A percentile compares a stretch with the other conserved stretches of the same genome.
Conservation (phyloP, 1,284 basidiomycete genomes). For the Tilletia indica region DNA sequence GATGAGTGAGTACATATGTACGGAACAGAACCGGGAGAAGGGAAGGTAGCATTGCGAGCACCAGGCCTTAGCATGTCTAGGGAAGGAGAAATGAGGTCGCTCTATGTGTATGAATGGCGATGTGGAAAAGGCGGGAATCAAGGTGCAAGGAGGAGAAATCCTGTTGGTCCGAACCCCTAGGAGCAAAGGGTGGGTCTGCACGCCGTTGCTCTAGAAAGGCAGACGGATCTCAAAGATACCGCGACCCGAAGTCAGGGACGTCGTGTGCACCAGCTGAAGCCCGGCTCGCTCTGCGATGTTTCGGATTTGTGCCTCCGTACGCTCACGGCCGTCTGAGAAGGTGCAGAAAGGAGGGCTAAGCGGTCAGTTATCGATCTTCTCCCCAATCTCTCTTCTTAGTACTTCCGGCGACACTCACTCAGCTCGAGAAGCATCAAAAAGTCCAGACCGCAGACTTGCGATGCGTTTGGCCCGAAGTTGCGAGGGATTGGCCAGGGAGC, state of each 20-base stretch:
- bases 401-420: not conserved
- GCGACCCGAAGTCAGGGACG: constrained; percentile 1
- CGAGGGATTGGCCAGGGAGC: constrained; percentile 11
- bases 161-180: too few species aligned
- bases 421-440: not conserved
- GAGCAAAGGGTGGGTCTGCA: not conserved
- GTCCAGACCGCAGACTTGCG: constrained; percentile 11
- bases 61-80: too few species aligned
- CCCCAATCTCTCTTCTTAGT: too few species aligned
- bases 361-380: not conserved
- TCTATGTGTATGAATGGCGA: too few species aligned
- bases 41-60: too few species aligned
- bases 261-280: constrained; percentile 6
- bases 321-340: constrained; percentile 2
- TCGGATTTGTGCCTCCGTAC: constrained; percentile 5
- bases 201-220: not conserved
- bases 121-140: too few species aligned
- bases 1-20: too few species aligned
- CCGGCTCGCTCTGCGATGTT: not conserved
- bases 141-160: too few species aligned
- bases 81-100: too few species aligned
- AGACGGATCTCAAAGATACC: constrained; percentile 15
- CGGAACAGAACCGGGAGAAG: too few species aligned
- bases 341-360: not conserved
- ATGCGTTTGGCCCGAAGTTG: constrained; percentile 10